These are phyloP conservation scores for Collybiopsis confluens DNA, from an alignment of 768 basidiomycete genomes.

Conservation along the genomic window DNA sequence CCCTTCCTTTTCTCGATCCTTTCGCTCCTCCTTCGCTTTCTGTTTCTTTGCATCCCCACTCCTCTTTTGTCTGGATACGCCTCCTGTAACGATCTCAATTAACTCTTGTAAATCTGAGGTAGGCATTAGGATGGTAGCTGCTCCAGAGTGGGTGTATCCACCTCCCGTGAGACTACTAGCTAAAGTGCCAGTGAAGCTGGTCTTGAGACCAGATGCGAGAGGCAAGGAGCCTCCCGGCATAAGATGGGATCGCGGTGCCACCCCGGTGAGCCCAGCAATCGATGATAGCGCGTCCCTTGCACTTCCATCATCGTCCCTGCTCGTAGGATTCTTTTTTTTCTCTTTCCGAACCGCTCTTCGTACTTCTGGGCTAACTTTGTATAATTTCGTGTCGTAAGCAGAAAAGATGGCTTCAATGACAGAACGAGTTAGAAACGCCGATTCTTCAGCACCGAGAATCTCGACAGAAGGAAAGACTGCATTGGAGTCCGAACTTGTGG, in stretches of 20 bases:
- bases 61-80: constrained; percentile 15
- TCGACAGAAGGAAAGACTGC: constrained; percentile 11
- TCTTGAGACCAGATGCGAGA: constrained; percentile 1
- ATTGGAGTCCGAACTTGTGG: background rate
- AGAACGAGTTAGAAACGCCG: constrained; percentile 35
- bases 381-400: constrained; percentile 42
- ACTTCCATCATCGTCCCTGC: background rate
- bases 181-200: background rate
- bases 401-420: constrained; percentile 42
- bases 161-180: constrained; percentile 18
- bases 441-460: constrained; percentile 13
- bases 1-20: constrained; percentile 19
- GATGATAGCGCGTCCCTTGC: constrained; percentile 1
- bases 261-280: background rate
- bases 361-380: background rate
- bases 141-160: constrained; percentile 19
- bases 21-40: constrained; percentile 16
- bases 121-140: constrained; percentile 38
- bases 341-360: constrained; percentile 5
- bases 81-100: constrained; percentile 37
- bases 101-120: constrained; percentile 52
- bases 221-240: constrained; percentile 1
- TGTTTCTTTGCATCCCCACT: constrained; percentile 14
- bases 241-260: background rate
- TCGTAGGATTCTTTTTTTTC: background rate